Base-by-base conservation (phyloP, 352 stramenopile species). In the Phytopythium ostracodes region DNA sequence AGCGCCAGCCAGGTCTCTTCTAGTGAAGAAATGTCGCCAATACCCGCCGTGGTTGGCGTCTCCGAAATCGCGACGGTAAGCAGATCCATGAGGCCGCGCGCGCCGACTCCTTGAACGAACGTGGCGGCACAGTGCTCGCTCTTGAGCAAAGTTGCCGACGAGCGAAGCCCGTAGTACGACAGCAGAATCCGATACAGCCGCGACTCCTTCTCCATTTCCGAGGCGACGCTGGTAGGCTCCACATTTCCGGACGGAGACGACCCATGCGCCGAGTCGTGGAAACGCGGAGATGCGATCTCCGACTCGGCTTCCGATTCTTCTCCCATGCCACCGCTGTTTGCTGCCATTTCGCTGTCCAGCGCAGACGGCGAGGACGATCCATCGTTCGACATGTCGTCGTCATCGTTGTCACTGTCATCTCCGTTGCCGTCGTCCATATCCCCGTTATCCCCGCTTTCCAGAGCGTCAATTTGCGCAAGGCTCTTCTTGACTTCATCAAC, bases 381-480 rank as follows among this genome's bases (percentile, higher is more conserved):
- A 69, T 92, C 85, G 62, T 94, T 91, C 20, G 86, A 93, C 80
- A 92, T 93, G n/a, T 92, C 86, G 25, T 92, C 86, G 60, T 94
- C 86, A 27, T 94, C 86, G 31, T 94, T 84, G 62, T 93, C 86
- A 25, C 77, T 87, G 35, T 92, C 84, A 43, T 86, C 84, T 20
- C 68, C 69, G 29, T 71, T 66, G 14, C 40, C 59, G 35, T 65
- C 66, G 44, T 77, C 70, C 29, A 68, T 70, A 35, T 71, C 75
- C 7, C 33, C 67, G 25, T 75, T 76, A 50, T 70, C 73, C 7
- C 77, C 62, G 15, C 60, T 62, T 58, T 91, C 76, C 27, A 73
- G 62, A 11, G 77, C 65, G 56, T 84, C 76, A 15, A 92, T 68
- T 20, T 86, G 76, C 14, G 73, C 54, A 36, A 91, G 69, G 59